Evolutionary conservation across 805 yeast genomes (phyloP), one percentile per base, ranked within the genome.

Genomic region (Ogataea thermomethanolica): DNA sequence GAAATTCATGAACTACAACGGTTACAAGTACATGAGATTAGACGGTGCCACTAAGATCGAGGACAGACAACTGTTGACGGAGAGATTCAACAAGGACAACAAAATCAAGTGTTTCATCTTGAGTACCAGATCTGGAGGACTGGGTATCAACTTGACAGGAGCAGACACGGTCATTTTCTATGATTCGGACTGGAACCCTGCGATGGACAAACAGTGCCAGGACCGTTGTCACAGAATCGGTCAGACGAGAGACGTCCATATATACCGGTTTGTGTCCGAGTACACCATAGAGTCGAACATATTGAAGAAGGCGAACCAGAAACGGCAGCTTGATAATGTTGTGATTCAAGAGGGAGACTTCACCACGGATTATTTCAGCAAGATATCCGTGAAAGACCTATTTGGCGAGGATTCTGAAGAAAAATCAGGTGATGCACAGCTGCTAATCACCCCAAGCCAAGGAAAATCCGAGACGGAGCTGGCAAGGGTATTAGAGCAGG

Each of bases 221-320:
- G 99, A 93, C 65, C 81, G 99, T 62, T 93, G 98, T 66, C 99
- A 93, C 62, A 83, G 99, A 70, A 93, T 93, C 61, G 99, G 99
- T 6, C 99, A 93, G 62, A 88, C 95, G 12, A 74, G 99, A 56
- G 99, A 93, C 59, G 99, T 93, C 25, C 99, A 93, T 62, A 93
- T 93, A 42, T 93, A 95, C 67, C 71, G 99, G 46, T 84, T 93
- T 63, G 98, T 93, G 20, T 85, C 95, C 21, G 99, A 93, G 65
- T 88, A 78, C 66, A 93, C 99, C 3, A 93, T 93, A 45, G 99
- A 93, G 63, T 86, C 95, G 20, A 93, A 93, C 64, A 93, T 93
- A 50, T 73, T 93, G 64, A 80, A 80, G 54, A 91, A 91, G 61
- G 97, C 98, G 2, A 89, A 90, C 54, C 98, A 91, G 62, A 91